phyloP scores from a whole-genome alignment of 2,329 filamentous ascomycete genomes.

The Biscogniauxia mediterranea region DNA sequence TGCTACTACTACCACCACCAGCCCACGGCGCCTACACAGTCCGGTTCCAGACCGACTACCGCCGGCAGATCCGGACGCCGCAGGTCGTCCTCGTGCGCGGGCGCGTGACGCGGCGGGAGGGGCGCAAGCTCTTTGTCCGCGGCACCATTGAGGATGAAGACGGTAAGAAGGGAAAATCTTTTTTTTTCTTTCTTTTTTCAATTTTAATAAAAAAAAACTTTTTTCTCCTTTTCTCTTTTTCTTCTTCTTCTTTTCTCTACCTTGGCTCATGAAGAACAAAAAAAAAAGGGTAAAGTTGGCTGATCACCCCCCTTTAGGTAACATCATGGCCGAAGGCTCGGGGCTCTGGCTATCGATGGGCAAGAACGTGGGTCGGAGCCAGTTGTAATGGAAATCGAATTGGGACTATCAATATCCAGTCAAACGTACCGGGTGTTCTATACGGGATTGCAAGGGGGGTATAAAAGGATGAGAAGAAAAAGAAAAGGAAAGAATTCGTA shows the following conservation, averaged over 20 bases:
- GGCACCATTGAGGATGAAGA: conserved; percentile 30
- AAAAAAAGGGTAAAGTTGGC: too few relatives aligned
- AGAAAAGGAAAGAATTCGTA: too few relatives aligned
- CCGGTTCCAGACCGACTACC: conserved; percentile 26
- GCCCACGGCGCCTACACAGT: conserved; percentile 28
- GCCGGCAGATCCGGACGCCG: conserved; percentile 25
- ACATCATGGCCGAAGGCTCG: conserved; percentile 21
- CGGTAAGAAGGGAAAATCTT: conserved; percentile 12
- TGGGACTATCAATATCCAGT: neutral
- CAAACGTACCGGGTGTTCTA: too few relatives aligned
- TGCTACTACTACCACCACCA: conserved; percentile 5
- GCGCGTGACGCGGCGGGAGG: conserved; percentile 26
- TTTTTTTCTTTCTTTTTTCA: neutral
- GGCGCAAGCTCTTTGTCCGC: conserved; percentile 24
- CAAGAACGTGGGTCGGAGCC: conserved; percentile 17
- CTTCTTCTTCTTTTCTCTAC: neutral
- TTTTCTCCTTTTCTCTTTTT: neutral
- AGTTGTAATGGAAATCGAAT: conserved; percentile 9
- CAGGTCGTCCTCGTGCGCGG: conserved; percentile 26
- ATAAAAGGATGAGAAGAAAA: too few relatives aligned
- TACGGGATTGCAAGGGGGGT: too few relatives aligned
- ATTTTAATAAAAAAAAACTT: too few relatives aligned
- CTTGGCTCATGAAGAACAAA: neutral
- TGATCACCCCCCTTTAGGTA: too few relatives aligned
- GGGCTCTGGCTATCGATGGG: conserved; percentile 20